A percentile compares a stretch with the other conserved stretches of the same genome.
Conservation (phyloP, 2,329 filamentous ascomycete genomes). For the Meredithiella fracta region DNA sequence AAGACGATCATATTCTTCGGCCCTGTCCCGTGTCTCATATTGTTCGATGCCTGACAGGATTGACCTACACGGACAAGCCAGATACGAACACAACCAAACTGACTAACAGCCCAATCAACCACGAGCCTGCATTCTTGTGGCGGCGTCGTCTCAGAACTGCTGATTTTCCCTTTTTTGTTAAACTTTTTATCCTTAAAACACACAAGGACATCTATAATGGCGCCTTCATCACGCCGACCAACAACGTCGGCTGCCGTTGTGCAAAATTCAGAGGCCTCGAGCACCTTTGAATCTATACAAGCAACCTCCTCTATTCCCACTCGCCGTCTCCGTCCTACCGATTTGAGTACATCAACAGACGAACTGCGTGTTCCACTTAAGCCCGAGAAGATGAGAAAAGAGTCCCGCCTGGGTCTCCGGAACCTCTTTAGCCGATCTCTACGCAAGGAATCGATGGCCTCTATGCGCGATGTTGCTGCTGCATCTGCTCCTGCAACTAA, state of each 20-base stretch:
- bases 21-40: not conserved
- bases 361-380: conserved; percentile 28
- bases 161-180: not conserved
- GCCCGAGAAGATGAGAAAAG: conserved; percentile 29
- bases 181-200: not conserved
- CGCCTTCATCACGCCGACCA: not conserved
- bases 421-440: conserved; percentile 32
- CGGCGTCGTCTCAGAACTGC: not conserved
- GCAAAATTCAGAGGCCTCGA: not conserved
- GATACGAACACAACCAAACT: not conserved
- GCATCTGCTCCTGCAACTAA: not conserved
- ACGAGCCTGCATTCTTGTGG: not conserved
- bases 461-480: not conserved
- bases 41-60: not conserved
- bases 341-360: conserved; percentile 10
- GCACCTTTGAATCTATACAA: conserved; percentile 1
- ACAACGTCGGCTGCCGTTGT: not conserved
- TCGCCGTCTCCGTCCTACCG: conserved; percentile 13
- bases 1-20: not conserved
- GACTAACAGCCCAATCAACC: not conserved
- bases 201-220: not conserved
- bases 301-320: conserved; percentile 4
- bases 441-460: conserved; percentile 1
- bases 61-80: not conserved
- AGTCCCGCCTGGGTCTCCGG: conserved; percentile 35